Evolutionary conservation across 2,329 filamentous ascomycete genomes (phyloP).

Genomic region (Colletotrichum paranaense): DNA sequence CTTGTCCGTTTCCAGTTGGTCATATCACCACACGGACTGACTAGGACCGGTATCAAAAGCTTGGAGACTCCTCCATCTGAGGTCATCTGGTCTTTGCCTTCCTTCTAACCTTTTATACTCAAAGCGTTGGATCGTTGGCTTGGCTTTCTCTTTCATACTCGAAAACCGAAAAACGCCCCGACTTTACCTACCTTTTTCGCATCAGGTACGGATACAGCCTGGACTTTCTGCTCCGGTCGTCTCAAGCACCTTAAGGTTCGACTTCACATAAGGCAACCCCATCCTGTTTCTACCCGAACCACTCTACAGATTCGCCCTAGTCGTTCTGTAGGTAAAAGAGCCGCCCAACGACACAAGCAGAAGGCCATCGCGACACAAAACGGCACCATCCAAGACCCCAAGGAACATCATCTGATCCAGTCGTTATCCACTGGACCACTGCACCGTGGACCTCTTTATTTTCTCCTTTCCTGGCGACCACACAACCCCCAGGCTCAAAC

Average conservation of each 20-base stretch:
- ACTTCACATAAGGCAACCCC: slow-evolving; percentile 32
- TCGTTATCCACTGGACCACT: slow-evolving; percentile 27
- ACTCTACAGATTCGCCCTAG: slow-evolving; percentile 27
- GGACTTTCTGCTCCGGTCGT: slow-evolving; percentile 27
- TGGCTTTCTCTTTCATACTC: slow-evolving; percentile 7
- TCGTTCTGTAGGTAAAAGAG: slow-evolving; percentile 26
- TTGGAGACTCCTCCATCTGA: slow-evolving; percentile 32
- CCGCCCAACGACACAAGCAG: slow-evolving; percentile 23
- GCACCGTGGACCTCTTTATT: slow-evolving; percentile 26
- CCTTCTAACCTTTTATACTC: slow-evolving; percentile 12
- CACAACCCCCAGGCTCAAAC: not conserved
- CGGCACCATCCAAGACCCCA: slow-evolving; percentile 10
- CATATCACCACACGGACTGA: slow-evolving; percentile 34
- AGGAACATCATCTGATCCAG: slow-evolving; percentile 27
- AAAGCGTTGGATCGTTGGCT: slow-evolving; percentile 17
- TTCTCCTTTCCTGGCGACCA: not conserved
- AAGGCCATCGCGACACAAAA: slow-evolving; percentile 23
- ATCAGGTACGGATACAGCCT: slow-evolving; percentile 1
- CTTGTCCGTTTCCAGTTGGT: slow-evolving; percentile 36
- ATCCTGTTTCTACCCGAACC: slow-evolving; percentile 6
- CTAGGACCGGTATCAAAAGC: slow-evolving; percentile 31
- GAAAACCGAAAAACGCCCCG: not conserved
- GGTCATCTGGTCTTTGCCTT: slow-evolving; percentile 20
- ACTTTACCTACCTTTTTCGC: not conserved
- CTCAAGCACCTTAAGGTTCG: slow-evolving; percentile 25